Conservation (phyloP, 805 yeast species). For the Kodamaea neixiangensis region DNA sequence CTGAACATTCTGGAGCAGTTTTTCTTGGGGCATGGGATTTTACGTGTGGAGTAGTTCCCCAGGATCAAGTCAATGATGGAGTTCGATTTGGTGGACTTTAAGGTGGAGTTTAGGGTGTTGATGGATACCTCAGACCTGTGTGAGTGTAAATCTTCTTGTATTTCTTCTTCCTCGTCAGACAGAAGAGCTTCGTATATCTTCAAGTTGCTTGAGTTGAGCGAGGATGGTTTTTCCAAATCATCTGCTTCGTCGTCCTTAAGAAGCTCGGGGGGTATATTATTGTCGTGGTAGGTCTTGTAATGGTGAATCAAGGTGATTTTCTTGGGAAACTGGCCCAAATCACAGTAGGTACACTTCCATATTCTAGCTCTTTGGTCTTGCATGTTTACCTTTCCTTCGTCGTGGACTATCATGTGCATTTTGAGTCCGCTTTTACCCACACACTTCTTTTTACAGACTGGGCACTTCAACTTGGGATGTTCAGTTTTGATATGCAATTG, state of each 20-base stretch:
- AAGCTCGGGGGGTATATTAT: constrained; percentile 35
- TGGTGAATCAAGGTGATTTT: constrained; percentile 61
- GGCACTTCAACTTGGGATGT: constrained; percentile 71
- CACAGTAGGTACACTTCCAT: constrained; percentile 69
- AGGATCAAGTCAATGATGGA: constrained; percentile 40
- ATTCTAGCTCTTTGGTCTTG: constrained; percentile 44
- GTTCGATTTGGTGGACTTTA: constrained; percentile 19
- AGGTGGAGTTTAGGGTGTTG: constrained; percentile 9
- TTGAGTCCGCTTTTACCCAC: constrained; percentile 69
- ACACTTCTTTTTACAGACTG: constrained; percentile 67
- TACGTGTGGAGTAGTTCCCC: constrained; percentile 36
- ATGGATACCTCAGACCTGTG: constrained; percentile 8
- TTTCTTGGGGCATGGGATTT: constrained; percentile 46
- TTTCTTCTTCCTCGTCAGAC: constrained; percentile 12
- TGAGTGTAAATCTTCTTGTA: constrained; percentile 6
- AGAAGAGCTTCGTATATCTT: constrained; percentile 9
- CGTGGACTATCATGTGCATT: constrained; percentile 73
- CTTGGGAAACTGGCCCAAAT: constrained; percentile 48
- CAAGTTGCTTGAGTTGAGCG: constrained; percentile 10
- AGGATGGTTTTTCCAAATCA: constrained; percentile 1
- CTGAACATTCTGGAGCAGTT: constrained; percentile 57
- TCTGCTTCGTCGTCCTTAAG: constrained; percentile 14
- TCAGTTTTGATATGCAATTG: constrained; percentile 69
- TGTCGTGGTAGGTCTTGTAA: constrained; percentile 50
- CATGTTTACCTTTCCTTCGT: constrained; percentile 30